Evolutionary conservation across 208 protist species (phyloP).

Genomic region (Balamuthia mandrillaris): DNA sequence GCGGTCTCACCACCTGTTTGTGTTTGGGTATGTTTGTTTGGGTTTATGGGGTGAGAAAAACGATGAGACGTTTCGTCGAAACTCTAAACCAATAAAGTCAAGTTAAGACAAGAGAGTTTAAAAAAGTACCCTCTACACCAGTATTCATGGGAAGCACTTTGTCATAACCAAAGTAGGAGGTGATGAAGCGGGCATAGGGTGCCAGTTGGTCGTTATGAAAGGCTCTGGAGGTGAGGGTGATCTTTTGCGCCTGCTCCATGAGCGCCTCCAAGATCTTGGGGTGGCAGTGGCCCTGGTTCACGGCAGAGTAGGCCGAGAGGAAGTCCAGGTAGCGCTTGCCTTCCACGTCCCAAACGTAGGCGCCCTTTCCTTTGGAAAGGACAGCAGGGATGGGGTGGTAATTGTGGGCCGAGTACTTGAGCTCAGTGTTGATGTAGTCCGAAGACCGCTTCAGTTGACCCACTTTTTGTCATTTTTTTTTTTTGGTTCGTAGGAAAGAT

Average conservation of each 20-base stretch:
- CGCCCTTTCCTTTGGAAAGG: conserved; percentile 69
- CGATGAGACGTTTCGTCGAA: no score
- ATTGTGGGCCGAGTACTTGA: conserved; percentile 70
- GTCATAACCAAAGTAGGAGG: conserved; percentile 36
- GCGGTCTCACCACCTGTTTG: conserved; percentile 86
- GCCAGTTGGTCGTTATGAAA: conserved; percentile 76
- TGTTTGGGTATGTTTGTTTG: no score
- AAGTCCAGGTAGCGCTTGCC: conserved; percentile 75
- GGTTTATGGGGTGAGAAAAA: no score
- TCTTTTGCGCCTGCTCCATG: conserved; percentile 69
- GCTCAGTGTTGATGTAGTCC: conserved; percentile 47
- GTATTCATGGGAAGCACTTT: conserved; percentile 88
- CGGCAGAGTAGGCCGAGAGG: conserved; percentile 83
- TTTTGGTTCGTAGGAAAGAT: no score
- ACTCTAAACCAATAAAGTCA: no score
- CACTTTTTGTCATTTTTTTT: no score
- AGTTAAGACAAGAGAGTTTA: neutral
- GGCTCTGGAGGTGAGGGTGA: conserved; percentile 73
- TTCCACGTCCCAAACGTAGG: conserved; percentile 82
- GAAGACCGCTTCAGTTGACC: no score
- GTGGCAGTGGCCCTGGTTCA: conserved; percentile 90
- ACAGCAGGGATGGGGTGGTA: conserved; percentile 85
- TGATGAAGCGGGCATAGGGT: conserved; percentile 2
- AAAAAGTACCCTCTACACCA: conserved; percentile 78
- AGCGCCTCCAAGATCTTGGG: conserved; percentile 81